These are phyloP conservation scores for Lepidium sativum DNA, from an alignment of 345 rosid species.

Conservation along the genomic window DNA sequence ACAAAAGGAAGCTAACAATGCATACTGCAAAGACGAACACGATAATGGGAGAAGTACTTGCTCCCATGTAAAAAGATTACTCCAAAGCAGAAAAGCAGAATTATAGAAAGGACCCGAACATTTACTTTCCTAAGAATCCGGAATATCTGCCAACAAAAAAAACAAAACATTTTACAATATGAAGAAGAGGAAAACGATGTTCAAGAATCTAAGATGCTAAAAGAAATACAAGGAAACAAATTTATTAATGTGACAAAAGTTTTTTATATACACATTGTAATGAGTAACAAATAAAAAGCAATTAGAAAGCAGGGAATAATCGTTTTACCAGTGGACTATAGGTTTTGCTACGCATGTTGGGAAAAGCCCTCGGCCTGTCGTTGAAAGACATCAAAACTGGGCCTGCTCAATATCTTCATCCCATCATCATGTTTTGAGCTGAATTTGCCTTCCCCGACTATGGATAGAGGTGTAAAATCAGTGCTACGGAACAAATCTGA, in stretches of 20 bases:
- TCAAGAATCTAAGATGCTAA: neutral
- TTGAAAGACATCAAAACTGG: slow-evolving; percentile 54
- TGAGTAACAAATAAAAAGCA: slow-evolving; percentile 6
- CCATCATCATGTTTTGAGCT: slow-evolving; percentile 61
- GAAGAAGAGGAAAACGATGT: neutral
- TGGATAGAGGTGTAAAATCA: slow-evolving; percentile 25
- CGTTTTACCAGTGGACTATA: slow-evolving; percentile 56
- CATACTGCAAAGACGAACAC: slow-evolving; percentile 88
- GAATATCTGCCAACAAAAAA: slow-evolving; percentile 57
- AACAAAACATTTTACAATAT: neutral
- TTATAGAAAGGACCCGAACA: slow-evolving; percentile 62
- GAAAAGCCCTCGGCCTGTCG: slow-evolving; percentile 82
- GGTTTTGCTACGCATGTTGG: slow-evolving; percentile 77
- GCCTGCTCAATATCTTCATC: slow-evolving; percentile 86
- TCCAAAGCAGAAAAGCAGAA: slow-evolving; percentile 65
- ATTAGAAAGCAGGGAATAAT: neutral
- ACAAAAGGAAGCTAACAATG: slow-evolving; percentile 66
- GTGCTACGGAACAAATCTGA: slow-evolving; percentile 30
- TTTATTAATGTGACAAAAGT: neutral
- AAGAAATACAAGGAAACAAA: neutral
- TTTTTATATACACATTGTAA: neutral
- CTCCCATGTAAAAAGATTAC: slow-evolving; percentile 79
- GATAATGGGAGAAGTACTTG: slow-evolving; percentile 82
- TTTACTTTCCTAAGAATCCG: slow-evolving; percentile 72
- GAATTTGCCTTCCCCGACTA: slow-evolving; percentile 43